phyloP scores from a whole-genome alignment of 2,329 filamentous ascomycete genomes.

The Lecanicillium sp. region DNA sequence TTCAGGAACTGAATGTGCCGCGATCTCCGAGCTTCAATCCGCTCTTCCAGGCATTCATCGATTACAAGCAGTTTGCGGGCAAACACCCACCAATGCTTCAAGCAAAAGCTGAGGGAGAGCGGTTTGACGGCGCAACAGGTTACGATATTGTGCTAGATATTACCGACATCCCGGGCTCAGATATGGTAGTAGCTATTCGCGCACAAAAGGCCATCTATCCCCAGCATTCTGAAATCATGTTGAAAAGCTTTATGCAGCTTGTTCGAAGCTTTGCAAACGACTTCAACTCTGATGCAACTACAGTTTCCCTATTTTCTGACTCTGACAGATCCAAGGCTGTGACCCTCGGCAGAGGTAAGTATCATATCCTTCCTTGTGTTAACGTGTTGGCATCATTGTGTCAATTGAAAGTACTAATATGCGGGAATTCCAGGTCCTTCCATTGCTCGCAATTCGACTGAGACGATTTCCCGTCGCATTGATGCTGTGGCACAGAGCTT shows the following conservation, averaged over 20 bases:
- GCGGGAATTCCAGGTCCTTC: neutral
- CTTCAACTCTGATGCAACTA: too few species aligned
- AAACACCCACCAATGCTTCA: conserved; percentile 17
- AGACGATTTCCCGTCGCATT: conserved; percentile 6
- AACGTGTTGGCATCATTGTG: too few species aligned
- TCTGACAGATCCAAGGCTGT: too few species aligned
- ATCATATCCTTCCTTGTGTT: too few species aligned
- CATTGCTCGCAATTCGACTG: conserved; percentile 5
- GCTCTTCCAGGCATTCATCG: conserved; percentile 37
- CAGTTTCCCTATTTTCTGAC: too few species aligned
- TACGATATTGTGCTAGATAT: conserved; percentile 18
- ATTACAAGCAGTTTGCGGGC: conserved; percentile 31
- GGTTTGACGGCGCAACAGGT: conserved; percentile 11
- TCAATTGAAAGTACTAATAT: too few species aligned
- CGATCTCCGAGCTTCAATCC: conserved; percentile 30
- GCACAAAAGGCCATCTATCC: conserved; percentile 14
- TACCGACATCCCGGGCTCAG: conserved; percentile 9
- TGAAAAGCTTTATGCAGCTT: conserved; percentile 12
- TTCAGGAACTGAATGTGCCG: conserved; percentile 30
- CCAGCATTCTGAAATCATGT: conserved; percentile 7
- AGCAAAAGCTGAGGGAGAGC: conserved; percentile 13
- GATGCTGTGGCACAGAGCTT: conserved; percentile 2
- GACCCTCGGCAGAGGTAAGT: too few species aligned
- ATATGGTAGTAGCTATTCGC: conserved; percentile 7
- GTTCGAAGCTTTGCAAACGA: too few species aligned